Base-by-base conservation (phyloP, 495 filamentous ascomycete genomes). In the Astrocystis sublimbata region DNA sequence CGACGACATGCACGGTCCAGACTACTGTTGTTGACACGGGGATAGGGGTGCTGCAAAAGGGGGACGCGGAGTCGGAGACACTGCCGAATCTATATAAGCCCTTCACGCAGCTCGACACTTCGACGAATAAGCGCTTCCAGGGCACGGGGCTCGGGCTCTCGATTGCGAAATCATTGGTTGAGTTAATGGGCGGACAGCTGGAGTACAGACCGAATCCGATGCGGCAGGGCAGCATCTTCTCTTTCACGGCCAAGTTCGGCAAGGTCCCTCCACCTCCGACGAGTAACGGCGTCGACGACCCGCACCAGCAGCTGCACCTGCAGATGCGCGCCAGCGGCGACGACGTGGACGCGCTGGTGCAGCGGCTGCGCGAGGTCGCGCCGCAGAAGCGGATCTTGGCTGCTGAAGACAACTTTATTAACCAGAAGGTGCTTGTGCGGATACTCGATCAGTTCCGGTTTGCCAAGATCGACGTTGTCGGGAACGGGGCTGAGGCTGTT, bases 101-200 rank as follows among this genome's bases (percentile, higher is more conserved):
- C 0, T 94, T 94, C 63, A 86, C 88, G 5, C 91, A 94, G 74
- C 89, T 89, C 2, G 90, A 94, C 66, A 67, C 88, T 7, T 84
- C 88, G 1, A 78, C 91, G 23, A 91, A 85, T 62, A 92, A 91
- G 65, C 89, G 87, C 45, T 91, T 87, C 70, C 88, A 88, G 55
- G 91, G 91, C 6, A 93, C 91, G 15, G 91, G 91, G 8, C 75
- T 94, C 1, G 91, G 91, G 13, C 68, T 94, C 17, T 89, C 86
- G 49, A 94, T 94, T 53, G 90, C 89, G 65, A 85, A 87, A 38
- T 89, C 91, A 53, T 79, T 94, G 3, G 83, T 87, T 28, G 83
- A 79, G 41, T 68, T 93, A 57, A 92, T 93, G 88, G 82, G 82
- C 42, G 91, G 91, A 6, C 76, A 78, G 4, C 88, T 94, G 46